phyloP scores from a whole-genome alignment of 2,329 filamentous ascomycete genomes.

The Ophiostoma tasmaniense region DNA sequence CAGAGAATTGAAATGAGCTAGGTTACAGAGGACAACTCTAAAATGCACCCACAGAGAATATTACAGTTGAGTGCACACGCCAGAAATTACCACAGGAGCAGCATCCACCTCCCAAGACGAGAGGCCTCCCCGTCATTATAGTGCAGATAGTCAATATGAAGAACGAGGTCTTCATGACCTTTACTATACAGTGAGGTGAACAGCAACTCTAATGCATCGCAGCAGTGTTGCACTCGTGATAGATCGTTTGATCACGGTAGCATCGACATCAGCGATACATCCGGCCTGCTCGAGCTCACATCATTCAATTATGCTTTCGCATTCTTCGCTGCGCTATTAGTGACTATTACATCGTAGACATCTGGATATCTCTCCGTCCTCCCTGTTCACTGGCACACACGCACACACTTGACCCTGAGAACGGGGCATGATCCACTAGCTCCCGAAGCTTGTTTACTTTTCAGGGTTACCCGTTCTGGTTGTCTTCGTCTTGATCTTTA shows the following conservation, averaged over 20 bases:
- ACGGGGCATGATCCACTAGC: not conserved
- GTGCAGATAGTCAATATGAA: not conserved
- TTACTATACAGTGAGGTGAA: too few relatives aligned
- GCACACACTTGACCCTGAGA: not conserved
- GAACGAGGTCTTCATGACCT: not conserved
- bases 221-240: not conserved
- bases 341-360: not conserved
- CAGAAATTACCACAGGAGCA: not conserved
- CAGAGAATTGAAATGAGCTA: not conserved
- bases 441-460: constrained; percentile 1
- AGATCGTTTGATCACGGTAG: not conserved
- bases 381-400: constrained; percentile 32
- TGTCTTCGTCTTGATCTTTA: not conserved
- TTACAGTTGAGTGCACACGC: not conserved
- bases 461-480: not conserved
- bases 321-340: not conserved
- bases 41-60: not conserved
- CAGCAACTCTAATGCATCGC: not conserved
- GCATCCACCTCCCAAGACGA: not conserved
- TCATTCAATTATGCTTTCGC: not conserved
- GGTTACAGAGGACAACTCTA: not conserved
- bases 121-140: not conserved
- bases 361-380: not conserved
- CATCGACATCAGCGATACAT: not conserved
- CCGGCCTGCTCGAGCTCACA: not conserved